Evolutionary conservation across 805 yeast genomes (phyloP).

Genomic region (Schwanniomyces pseudopolymorphus): DNA sequence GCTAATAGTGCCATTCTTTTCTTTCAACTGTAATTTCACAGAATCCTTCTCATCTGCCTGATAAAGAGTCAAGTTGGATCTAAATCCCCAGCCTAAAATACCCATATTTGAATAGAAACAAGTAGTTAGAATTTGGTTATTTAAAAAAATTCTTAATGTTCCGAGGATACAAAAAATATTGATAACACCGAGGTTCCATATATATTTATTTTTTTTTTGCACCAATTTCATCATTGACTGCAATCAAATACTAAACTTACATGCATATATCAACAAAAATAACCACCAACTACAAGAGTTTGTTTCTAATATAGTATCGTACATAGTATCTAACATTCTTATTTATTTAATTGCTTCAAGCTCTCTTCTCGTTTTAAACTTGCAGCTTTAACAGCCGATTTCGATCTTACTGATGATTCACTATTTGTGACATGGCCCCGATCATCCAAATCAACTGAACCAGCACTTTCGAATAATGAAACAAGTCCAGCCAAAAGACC

Average conservation of each 20-base stretch:
- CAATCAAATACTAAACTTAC: too few relatives aligned
- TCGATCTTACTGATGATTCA: constrained; percentile 43
- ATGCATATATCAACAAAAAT: too few relatives aligned
- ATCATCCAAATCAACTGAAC: constrained; percentile 72
- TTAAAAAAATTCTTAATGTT: background rate
- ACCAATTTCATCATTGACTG: background rate
- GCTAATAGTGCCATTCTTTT: constrained; percentile 6
- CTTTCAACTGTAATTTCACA: constrained; percentile 11
- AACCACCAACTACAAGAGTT: too few relatives aligned
- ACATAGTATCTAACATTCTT: background rate
- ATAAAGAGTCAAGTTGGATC: constrained; percentile 30
- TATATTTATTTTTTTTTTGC: background rate
- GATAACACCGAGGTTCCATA: background rate
- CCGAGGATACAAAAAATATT: background rate
- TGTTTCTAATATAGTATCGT: background rate
- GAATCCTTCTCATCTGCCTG: constrained; percentile 18
- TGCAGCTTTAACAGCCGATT: constrained; percentile 35
- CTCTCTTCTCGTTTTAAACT: constrained; percentile 7
- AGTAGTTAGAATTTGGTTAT: background rate
- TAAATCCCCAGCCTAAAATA: constrained; percentile 37
- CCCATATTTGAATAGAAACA: background rate
- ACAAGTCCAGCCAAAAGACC: constrained; percentile 80
- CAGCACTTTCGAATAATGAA: constrained; percentile 74
- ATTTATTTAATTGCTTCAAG: background rate
- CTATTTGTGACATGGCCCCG: constrained; percentile 65